Conservation (phyloP, 495 filamentous ascomycete species). For the Penicillium steckii region DNA sequence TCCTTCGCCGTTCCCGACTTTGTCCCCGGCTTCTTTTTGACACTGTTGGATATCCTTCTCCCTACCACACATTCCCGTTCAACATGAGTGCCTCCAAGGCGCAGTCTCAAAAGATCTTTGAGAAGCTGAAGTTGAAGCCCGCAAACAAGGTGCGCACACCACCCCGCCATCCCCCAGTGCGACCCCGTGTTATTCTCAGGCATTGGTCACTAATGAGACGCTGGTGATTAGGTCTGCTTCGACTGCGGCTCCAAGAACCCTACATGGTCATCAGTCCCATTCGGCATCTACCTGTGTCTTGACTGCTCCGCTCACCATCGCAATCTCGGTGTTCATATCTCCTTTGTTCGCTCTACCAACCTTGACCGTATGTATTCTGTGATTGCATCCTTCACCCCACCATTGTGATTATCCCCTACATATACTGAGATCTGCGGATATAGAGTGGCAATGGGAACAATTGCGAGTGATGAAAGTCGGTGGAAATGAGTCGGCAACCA, state of each 20-base stretch:
- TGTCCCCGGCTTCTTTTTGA: slow-evolving; percentile 16
- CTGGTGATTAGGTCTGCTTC: slow-evolving; percentile 74
- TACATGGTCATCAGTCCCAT: slow-evolving; percentile 95
- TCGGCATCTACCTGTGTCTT: slow-evolving; percentile 96
- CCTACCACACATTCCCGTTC: slow-evolving; percentile 4
- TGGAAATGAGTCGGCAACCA: slow-evolving; percentile 96
- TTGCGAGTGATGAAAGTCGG: slow-evolving; percentile 97
- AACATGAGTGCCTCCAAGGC: slow-evolving; percentile 89
- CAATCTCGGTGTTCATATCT: slow-evolving; percentile 91
- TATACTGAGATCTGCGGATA: slow-evolving; percentile 18
- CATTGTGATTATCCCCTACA: neutral
- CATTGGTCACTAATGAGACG: slow-evolving; percentile 23
- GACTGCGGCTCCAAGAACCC: slow-evolving; percentile 96
- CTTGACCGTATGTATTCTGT: slow-evolving; percentile 80
- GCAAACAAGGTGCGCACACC: slow-evolving; percentile 79
- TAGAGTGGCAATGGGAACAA: slow-evolving; percentile 99
- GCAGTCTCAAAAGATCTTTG: slow-evolving; percentile 94
- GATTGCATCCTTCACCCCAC: neutral
- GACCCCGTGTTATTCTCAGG: slow-evolving; percentile 10
- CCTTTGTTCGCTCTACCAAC: slow-evolving; percentile 96
- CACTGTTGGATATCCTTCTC: slow-evolving; percentile 6
- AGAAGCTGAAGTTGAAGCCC: slow-evolving; percentile 90
- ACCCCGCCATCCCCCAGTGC: slow-evolving; percentile 18
- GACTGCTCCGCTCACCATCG: slow-evolving; percentile 94
- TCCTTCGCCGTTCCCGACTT: slow-evolving; percentile 27